Percentiles rank a stretch among this genome's conserved stretches.
Conservation (phyloP, 208 protist genomes). For the Willaertia magna region DNA sequence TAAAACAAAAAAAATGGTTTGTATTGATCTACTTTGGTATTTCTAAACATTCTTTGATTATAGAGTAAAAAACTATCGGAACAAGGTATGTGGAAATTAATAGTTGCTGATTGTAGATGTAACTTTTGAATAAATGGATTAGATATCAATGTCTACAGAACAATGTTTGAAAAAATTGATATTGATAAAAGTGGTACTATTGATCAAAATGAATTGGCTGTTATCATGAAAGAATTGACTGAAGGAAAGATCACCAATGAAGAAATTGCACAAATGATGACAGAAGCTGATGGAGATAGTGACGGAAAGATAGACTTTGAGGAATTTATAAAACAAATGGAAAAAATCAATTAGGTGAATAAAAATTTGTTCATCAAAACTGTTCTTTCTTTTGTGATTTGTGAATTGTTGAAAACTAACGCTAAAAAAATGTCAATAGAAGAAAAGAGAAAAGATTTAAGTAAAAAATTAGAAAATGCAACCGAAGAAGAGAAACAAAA, state of each 20-base stretch:
- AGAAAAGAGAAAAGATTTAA: background rate
- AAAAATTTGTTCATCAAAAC: background rate
- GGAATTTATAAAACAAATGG: background rate
- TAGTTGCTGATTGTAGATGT: no score
- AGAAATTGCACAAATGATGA: background rate
- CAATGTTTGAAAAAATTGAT: background rate
- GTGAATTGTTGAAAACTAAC: background rate
- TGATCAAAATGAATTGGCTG: background rate
- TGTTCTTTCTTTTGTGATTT: no score
- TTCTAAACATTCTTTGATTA: no score
- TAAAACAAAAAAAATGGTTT: no score
- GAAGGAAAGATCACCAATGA: background rate
- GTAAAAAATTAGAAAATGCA: background rate
- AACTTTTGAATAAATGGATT: no score
- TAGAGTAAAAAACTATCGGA: background rate
- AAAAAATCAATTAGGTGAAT: background rate
- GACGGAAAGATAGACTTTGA: background rate
- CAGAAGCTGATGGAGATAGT: background rate
- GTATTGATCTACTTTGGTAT: no score
- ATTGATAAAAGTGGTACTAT: background rate
- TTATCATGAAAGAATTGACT: background rate
- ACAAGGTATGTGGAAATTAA: no score
- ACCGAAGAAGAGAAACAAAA: background rate
- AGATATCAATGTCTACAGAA: background rate
- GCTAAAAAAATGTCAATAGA: background rate